A percentile compares a stretch with the other conserved stretches of the same genome.
Conservation (phyloP, 1,284 basidiomycete genomes). For the Melampsora larici-populina region DNA sequence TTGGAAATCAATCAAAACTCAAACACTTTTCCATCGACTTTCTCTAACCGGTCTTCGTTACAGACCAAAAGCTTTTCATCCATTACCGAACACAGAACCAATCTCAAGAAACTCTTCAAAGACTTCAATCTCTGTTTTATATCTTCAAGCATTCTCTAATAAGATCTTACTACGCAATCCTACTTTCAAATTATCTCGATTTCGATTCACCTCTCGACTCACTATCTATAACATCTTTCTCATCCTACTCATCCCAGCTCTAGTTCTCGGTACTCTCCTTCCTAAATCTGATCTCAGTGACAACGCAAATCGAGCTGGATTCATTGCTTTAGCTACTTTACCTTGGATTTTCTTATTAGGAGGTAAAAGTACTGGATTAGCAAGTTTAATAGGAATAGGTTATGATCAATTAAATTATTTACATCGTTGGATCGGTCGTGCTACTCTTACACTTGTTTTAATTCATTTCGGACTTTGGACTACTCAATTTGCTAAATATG, state of each 20-base stretch:
- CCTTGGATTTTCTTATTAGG: slow-evolving; percentile 1
- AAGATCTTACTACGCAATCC: background rate
- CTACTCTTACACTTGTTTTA: background rate
- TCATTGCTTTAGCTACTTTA: background rate
- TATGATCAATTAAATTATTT: slow-evolving; percentile 8
- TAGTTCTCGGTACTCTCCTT: background rate
- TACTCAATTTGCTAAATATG: background rate
- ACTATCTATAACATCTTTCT: background rate
- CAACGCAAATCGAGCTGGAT: background rate
- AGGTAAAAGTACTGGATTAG: background rate
- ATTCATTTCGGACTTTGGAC: slow-evolving; percentile 6
- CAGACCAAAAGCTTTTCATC: background rate
- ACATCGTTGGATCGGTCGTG: background rate
- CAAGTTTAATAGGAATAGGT: background rate
- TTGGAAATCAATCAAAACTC: background rate
- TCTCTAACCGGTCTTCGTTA: background rate
- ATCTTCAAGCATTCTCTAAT: background rate
- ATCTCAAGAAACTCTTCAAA: background rate
- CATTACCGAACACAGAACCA: background rate
- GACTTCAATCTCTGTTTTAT: background rate
- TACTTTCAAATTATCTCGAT: background rate
- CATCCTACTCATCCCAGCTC: background rate
- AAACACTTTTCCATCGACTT: background rate
- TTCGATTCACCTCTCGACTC: background rate
- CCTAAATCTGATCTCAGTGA: background rate